These are phyloP conservation scores for Vachellia pachyceras DNA, from an alignment of 306 rosid species.

Conservation along the genomic window DNA sequence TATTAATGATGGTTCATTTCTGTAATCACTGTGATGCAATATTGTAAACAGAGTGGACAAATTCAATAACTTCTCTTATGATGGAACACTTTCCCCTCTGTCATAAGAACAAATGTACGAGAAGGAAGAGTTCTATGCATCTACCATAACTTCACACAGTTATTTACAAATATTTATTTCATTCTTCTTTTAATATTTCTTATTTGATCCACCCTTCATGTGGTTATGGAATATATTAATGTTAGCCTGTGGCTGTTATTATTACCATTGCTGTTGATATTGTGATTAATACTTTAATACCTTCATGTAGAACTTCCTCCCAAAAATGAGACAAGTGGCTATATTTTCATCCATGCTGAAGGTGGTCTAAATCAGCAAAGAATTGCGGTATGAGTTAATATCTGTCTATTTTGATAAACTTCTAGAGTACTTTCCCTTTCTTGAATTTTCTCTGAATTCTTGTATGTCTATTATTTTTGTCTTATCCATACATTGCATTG, in stretches of 20 bases:
- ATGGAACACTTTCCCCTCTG: background rate
- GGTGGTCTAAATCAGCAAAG: slow-evolving; percentile 98
- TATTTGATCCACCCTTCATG: slow-evolving; percentile 4
- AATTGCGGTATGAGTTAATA: slow-evolving; percentile 73
- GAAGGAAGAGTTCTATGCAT: background rate
- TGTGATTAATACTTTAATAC: slow-evolving; percentile 31
- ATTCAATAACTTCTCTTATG: background rate
- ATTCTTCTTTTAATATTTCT: slow-evolving; percentile 4
- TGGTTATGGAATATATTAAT: slow-evolving; percentile 21
- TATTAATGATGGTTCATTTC: background rate
- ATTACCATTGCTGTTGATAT: background rate
- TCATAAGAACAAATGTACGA: background rate
- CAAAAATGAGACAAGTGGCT: slow-evolving; percentile 87
- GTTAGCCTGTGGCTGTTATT: slow-evolving; percentile 19
- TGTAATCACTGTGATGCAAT: slow-evolving; percentile 16
- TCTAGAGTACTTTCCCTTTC: slow-evolving; percentile 14
- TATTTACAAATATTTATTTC: background rate
- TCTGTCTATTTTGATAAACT: slow-evolving; percentile 28
- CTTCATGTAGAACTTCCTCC: slow-evolving; percentile 77
- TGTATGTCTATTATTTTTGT: slow-evolving; percentile 8
- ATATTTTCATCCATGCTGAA: slow-evolving; percentile 94
- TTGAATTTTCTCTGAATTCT: background rate
- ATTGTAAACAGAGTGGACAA: slow-evolving; percentile 21
- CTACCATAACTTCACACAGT: background rate
- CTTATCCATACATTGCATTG: background rate